Conservation (phyloP, 78 protist genomes). For the Planoprotostelium fungivorum region DNA sequence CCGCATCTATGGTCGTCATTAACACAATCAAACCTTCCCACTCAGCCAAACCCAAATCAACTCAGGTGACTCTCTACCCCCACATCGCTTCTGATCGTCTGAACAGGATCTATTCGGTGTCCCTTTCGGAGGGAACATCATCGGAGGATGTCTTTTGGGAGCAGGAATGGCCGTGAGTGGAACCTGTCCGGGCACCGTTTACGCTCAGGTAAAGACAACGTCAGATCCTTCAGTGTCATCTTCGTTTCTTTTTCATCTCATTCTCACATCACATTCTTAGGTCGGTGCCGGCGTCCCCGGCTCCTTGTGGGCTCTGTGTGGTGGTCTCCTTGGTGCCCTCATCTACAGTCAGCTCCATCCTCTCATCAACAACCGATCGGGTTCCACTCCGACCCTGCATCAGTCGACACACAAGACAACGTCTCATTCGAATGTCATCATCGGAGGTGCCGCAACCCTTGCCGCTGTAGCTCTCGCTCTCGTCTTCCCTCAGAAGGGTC, state of each 20-base stretch:
- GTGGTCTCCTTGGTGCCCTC: constrained; percentile 36
- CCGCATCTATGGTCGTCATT: not conserved
- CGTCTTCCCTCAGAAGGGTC: too few species aligned
- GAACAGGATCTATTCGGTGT: too few species aligned
- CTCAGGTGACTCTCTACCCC: too few species aligned
- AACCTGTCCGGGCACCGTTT: constrained; percentile 57
- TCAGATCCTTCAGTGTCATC: not conserved
- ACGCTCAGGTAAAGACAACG: constrained; percentile 55
- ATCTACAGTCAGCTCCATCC: not conserved
- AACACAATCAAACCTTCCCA: not conserved
- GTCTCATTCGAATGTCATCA: too few species aligned
- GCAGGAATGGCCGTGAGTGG: constrained; percentile 31
- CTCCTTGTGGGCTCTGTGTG: constrained; percentile 21
- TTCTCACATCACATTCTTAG: not conserved
- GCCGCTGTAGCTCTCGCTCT: too few species aligned
- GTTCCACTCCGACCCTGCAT: not conserved
- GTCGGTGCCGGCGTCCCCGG: constrained; percentile 14
- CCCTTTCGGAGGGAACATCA: not conserved
- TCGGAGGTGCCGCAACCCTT: too few species aligned
- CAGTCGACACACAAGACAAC: too few species aligned
- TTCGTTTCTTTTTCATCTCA: too few species aligned
- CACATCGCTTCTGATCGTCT: too few species aligned
- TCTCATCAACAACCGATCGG: not conserved
- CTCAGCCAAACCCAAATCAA: too few species aligned
- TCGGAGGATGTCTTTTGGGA: constrained; percentile 53